Percentiles rank a stretch among this genome's conserved stretches.
These are phyloP conservation scores for Aspergillus phoenicis DNA, from an alignment of 2,329 filamentous ascomycete species.

Conservation along the genomic window DNA sequence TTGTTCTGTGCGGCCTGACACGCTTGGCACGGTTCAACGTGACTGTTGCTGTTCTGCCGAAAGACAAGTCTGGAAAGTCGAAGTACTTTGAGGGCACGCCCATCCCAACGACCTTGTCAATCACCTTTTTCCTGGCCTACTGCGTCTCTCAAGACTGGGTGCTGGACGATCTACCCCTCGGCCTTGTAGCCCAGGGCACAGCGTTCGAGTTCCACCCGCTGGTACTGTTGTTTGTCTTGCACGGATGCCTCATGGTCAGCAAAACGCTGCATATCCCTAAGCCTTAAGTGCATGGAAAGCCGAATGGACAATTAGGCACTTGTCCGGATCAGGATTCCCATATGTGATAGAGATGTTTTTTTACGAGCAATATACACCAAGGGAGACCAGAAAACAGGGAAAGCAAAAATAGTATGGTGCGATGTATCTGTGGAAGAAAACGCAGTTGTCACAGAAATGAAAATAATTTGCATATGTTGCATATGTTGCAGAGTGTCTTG, in stretches of 20 bases:
- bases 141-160: slow-evolving; percentile 84
- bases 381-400: not conserved
- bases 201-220: slow-evolving; percentile 81
- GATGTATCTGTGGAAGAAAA: slow-evolving; percentile 20
- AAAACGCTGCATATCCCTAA: slow-evolving; percentile 95
- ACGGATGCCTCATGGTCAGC: slow-evolving; percentile 93
- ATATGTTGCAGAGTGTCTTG: slow-evolving; percentile 12
- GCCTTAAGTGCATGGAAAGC: slow-evolving; percentile 49
- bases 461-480: slow-evolving; percentile 16
- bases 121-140: slow-evolving; percentile 83
- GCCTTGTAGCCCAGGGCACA: slow-evolving; percentile 67
- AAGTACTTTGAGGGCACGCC: slow-evolving; percentile 97
- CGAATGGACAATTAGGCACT: slow-evolving; percentile 14
- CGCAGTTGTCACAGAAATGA: slow-evolving; percentile 14
- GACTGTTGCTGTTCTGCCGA: slow-evolving; percentile 83
- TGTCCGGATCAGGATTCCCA: slow-evolving; percentile 15
- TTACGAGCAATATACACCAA: slow-evolving; percentile 25
- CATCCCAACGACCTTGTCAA: slow-evolving; percentile 83
- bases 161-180: slow-evolving; percentile 75
- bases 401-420: slow-evolving; percentile 7
- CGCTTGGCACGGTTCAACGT: slow-evolving; percentile 97
- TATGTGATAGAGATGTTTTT: slow-evolving; percentile 23
- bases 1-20: slow-evolving; percentile 91
- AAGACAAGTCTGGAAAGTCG: slow-evolving; percentile 88
- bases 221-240: slow-evolving; percentile 77